phyloP scores from a whole-genome alignment of 1,284 basidiomycete genomes.

The Porogramme epimiltina region DNA sequence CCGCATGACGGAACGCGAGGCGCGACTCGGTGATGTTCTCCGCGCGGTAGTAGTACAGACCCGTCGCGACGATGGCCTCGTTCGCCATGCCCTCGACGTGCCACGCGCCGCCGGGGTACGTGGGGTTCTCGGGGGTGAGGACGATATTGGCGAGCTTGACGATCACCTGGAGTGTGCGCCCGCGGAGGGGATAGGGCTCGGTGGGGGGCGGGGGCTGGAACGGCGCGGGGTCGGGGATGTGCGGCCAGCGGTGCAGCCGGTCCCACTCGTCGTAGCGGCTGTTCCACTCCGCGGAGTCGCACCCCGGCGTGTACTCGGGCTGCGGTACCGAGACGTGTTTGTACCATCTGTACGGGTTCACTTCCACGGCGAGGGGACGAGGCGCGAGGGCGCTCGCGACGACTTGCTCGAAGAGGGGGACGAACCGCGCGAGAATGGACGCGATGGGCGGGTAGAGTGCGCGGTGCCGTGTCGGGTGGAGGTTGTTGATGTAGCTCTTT shows the following conservation, averaged over 20 bases:
- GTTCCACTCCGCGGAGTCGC: background rate
- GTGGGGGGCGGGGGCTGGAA: background rate
- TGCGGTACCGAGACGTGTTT: background rate
- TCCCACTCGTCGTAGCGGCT: background rate
- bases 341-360: background rate
- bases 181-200: background rate
- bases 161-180: conserved; percentile 8
- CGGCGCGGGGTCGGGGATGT: conserved; percentile 4
- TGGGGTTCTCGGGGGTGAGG: too few species aligned
- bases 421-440: conserved; percentile 3
- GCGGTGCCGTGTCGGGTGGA: too few species aligned
- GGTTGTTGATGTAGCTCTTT: conserved; percentile 10
- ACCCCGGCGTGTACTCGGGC: background rate
- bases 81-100: conserved; percentile 39
- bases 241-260: background rate
- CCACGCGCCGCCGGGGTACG: conserved; percentile 26
- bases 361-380: background rate
- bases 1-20: conserved; percentile 12
- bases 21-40: conserved; percentile 22
- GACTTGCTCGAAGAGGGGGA: conserved; percentile 8
- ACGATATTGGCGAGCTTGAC: too few species aligned
- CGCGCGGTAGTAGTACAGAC: conserved; percentile 15
- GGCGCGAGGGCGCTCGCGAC: background rate
- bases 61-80: conserved; percentile 44
- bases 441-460: conserved; percentile 2